Evolutionary conservation across 805 yeast species (phyloP), one percentile per base, ranked within the genome.

Genomic region (Komagataella pseudopastoris): DNA sequence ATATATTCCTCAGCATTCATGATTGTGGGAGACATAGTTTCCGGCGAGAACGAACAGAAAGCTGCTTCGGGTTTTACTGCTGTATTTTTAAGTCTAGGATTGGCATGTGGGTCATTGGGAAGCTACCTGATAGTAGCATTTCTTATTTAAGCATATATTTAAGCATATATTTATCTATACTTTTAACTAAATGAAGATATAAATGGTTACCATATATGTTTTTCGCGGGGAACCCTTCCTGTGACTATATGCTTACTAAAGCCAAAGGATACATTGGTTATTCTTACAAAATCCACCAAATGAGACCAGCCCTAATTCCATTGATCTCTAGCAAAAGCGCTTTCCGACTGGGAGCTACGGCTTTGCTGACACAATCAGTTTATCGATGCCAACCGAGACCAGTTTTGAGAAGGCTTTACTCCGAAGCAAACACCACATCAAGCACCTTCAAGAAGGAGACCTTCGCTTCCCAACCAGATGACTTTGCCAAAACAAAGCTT

Each of bases 1-100:
- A 71, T 86, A 24, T 76, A 85, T 50, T 83, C 95, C 6, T 77
- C 88, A 23, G 77, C 88, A 52, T 88, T 91, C 67, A 86, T 88
- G 85, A 75, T 74, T 48, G 85, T 88, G 2, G 82, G 85, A 0
- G 69, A 72, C 16, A 75, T 72, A 52, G 69, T 80, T 51, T 83
- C 78, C 36, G 72, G 74, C 1, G 87, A 80, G 39, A 74, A 75
- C 18, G 91, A 88, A 59, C 59, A 53, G 47, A 88, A 87, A 53
- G 96, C 96, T 0, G 96, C 98, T 1, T 96, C 96, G 47, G 97
- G 97, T 3, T 86, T 90, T 62, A 83, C 96, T 47, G 81, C 88
- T 1, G 79, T 90, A 20, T 80, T 88, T 56, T 76, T 90, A 50
- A 81, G 90, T 52, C 61, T 80, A 8, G 96, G 96, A 0, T 72